Conservation (phyloP, 2,329 filamentous ascomycete genomes). For the Beauveria australis region DNA sequence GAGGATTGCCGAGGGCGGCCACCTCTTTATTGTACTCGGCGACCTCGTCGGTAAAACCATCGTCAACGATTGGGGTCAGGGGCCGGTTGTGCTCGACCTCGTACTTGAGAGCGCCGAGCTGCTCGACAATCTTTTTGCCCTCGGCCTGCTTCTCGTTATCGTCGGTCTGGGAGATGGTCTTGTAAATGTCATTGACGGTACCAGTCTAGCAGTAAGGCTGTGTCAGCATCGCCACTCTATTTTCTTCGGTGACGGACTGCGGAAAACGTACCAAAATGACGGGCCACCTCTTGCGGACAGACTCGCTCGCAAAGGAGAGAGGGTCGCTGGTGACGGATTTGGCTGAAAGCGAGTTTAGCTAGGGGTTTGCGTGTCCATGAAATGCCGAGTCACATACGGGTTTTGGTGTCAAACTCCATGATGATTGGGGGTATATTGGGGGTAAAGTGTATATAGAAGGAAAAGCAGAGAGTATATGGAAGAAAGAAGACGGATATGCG, state of each 20-base stretch:
- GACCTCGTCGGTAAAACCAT: slow-evolving; percentile 73
- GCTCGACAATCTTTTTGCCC: slow-evolving; percentile 77
- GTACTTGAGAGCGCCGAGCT: slow-evolving; percentile 80
- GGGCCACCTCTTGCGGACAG: slow-evolving; percentile 84
- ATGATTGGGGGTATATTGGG: background rate
- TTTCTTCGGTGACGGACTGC: background rate
- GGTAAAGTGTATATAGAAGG: background rate
- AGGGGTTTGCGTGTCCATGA: background rate
- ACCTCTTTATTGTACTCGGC: slow-evolving; percentile 80
- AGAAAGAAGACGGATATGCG: background rate
- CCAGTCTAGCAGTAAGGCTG: slow-evolving; percentile 56
- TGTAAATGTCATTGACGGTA: slow-evolving; percentile 90
- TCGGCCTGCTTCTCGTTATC: slow-evolving; percentile 62
- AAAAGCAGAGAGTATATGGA: background rate
- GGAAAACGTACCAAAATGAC: slow-evolving; percentile 63
- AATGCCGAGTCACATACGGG: slow-evolving; percentile 42
- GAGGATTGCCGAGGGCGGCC: slow-evolving; percentile 54
- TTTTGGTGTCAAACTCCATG: slow-evolving; percentile 72
- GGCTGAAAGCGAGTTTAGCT: slow-evolving; percentile 38
- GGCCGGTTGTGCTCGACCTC: slow-evolving; percentile 84
- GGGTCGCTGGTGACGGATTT: slow-evolving; percentile 72
- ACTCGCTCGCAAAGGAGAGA: slow-evolving; percentile 78
- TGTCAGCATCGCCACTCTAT: background rate
- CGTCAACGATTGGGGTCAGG: slow-evolving; percentile 68
- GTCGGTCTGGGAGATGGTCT: slow-evolving; percentile 50